Base-by-base conservation (phyloP, 177 flowering plant genomes). In the Vitis hybrid region DNA sequence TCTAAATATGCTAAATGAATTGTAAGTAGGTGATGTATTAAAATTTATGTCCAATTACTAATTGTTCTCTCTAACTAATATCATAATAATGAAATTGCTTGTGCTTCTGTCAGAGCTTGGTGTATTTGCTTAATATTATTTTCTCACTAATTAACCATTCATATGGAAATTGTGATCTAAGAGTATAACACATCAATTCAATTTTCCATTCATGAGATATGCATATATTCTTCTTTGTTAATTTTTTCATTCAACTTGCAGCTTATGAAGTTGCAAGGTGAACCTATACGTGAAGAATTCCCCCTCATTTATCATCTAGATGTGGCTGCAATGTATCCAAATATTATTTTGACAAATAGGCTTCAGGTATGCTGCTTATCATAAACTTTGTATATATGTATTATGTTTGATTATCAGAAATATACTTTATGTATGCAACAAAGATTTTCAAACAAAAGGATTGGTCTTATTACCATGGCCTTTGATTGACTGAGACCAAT, bases 321-420 rank as follows among this genome's bases (percentile, higher is more conserved):
- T 86, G 99, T 96, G 65, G 99, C 99, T 72, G 99, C 99, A 60
- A 96, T 96, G 99, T 96, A 96, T 79, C 99, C 99, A 51, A 96
- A 96, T 76, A 96, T 96, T 73, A 96, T 96, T 72, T 80, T 96
- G 71, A 96, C 99, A 55, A 96, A 96, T 82, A 85, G 99, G 85
- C 98, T 96, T 77, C 99, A 95, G 98, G 99, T 95, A 76, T 64
- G 76, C 63, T 75, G 27, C 13, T 13, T 24, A 19, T 32, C 8
- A 35, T 18, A 10, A 48, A 24, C 18, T 11, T 17, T 14, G 14
- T 48, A 46, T 18, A 56, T 18, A n/a, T 48, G 15, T 6, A 63
- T 65, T 50, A 11, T 49, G 8, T 24, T 61, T 4, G 14, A 32
- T 62, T 6, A 30, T 13, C 17, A 11, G 40, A 27, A 27, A 3